Percentiles rank a stretch among this genome's conserved stretches.
Evolutionary conservation across 768 basidiomycete species (phyloP).

Genomic region (Leucogyrophana mollusca): DNA sequence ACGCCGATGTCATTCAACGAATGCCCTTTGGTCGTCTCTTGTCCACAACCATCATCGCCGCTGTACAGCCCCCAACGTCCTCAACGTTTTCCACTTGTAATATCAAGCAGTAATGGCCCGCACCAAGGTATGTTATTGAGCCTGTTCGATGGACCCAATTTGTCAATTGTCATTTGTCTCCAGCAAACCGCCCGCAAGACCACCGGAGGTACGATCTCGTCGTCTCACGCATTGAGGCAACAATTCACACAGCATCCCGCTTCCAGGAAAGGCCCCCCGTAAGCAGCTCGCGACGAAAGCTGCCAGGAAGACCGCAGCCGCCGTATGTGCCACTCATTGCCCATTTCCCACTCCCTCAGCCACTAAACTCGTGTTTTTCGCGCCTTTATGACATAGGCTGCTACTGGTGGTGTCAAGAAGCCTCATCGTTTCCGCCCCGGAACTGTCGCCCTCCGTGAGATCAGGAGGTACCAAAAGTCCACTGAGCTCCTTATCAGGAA

Average conservation of each 20-base stretch:
- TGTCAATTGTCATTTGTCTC: slow-evolving; percentile 9
- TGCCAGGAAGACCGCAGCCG: slow-evolving; percentile 80
- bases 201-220: slow-evolving; percentile 77
- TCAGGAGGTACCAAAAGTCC: slow-evolving; percentile 97
- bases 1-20: slow-evolving; percentile 17
- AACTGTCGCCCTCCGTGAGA: slow-evolving; percentile 99
- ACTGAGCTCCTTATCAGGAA: slow-evolving; percentile 99
- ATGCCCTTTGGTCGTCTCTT: slow-evolving; percentile 15
- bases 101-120: slow-evolving; percentile 63
- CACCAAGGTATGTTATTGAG: slow-evolving; percentile 62
- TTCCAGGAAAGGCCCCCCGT: slow-evolving; percentile 81
- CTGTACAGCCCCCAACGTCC: neutral
- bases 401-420: slow-evolving; percentile 99
- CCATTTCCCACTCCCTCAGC: slow-evolving; percentile 6
- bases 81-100: slow-evolving; percentile 2
- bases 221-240: slow-evolving; percentile 11
- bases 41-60: slow-evolving; percentile 26
- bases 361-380: slow-evolving; percentile 7
- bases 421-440: slow-evolving; percentile 96
- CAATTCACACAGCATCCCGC: slow-evolving; percentile 20
- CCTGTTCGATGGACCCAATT: slow-evolving; percentile 1
- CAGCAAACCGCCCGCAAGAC: slow-evolving; percentile 99
- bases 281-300: slow-evolving; percentile 97
- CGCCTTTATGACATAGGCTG: slow-evolving; percentile 42
- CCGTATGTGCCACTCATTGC: slow-evolving; percentile 42